Conservation (phyloP, 2,329 filamentous ascomycete genomes). For the Ophiocordyceps polyrhachis-furcata region DNA sequence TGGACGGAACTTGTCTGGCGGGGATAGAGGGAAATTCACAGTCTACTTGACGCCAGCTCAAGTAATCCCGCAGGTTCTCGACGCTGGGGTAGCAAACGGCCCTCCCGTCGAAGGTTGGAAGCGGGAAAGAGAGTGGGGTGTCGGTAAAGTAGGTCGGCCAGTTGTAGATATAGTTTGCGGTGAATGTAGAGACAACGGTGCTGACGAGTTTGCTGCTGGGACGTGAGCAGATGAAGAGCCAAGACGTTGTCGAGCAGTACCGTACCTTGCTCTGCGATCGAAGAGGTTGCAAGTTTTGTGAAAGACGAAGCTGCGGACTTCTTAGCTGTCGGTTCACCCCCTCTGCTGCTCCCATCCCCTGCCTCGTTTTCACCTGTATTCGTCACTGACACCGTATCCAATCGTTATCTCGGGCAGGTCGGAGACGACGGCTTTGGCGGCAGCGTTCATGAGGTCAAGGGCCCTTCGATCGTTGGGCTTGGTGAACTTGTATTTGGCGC, state of each 20-base stretch:
- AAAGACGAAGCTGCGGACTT: conserved; percentile 54
- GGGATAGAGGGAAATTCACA: conserved; percentile 35
- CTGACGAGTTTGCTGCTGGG: conserved; percentile 62
- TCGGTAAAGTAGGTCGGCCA: conserved; percentile 65
- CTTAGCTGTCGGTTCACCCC: conserved; percentile 1
- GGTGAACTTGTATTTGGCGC: conserved; percentile 62
- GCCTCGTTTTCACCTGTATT: conserved; percentile 45
- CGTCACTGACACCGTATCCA: conserved; percentile 87
- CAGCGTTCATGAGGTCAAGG: conserved; percentile 84
- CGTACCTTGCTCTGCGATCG: conserved; percentile 60
- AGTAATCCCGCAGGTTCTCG: conserved; percentile 74
- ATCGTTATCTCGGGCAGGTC: conserved; percentile 73
- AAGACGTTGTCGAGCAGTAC: conserved; percentile 3
- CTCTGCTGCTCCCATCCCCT: no score
- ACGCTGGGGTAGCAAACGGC: conserved; percentile 78
- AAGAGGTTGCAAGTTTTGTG: conserved; percentile 70
- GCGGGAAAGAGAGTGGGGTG: conserved; percentile 47
- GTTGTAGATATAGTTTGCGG: conserved; percentile 67
- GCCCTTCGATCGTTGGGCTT: conserved; percentile 88
- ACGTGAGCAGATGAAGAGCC: not conserved
- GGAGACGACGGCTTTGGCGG: conserved; percentile 66
- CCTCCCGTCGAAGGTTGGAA: conserved; percentile 84
- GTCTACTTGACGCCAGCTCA: conserved; percentile 94
- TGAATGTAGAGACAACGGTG: conserved; percentile 84
- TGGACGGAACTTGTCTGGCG: conserved; percentile 1